Evolutionary conservation across 208 protist species (phyloP), one percentile per base, ranked within the genome.

Genomic region (Acanthamoeba healyi): DNA sequence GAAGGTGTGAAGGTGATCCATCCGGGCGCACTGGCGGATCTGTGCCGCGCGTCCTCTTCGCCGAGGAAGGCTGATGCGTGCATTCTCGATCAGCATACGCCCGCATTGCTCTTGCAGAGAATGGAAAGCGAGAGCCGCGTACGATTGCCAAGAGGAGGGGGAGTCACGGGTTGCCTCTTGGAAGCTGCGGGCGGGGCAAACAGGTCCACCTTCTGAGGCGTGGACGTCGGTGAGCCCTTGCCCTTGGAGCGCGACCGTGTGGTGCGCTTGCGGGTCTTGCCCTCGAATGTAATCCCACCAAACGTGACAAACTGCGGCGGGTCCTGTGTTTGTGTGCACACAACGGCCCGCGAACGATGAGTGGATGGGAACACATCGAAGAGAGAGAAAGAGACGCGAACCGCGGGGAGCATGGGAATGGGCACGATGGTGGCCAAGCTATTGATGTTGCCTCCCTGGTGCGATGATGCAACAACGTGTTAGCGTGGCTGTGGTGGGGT

Each of bases 331-430:
- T 19, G 6, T 54, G 10, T 19, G 10, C 49, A 54, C 49, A 54
- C 6, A 54, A 54, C 49, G 10, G 15, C 15, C 6, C 9, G 29
- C 26, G 61, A 6, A 70, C 7, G 14, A 70, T 70, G 61, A 34
- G 19, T n/a, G n/a, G n/a, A n/a, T n/a, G n/a, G n/a, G n/a, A n/a
- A n/a, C n/a, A n/a, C n/a, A n/a, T n/a, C n/a, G n/a, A n/a, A n/a
- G n/a, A n/a, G n/a, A n/a, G n/a, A n/a, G n/a, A n/a, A n/a, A 54
- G 15, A 54, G 49, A 38, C 3, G 19, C 22, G 19, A 51, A 86
- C 84, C 32, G 38, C 54, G 19, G 84, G 84, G 15, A 91, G 51
- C 84, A 91, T 67, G 22, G 84, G 84, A 29, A 91, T 70, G 19
- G 84, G 84, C 54, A 91, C 56, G 34, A 91, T 36, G 17, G 26